phyloP scores from a whole-genome alignment of 192 early-diverging fungal genomes.

The Linnemannia elongata region DNA sequence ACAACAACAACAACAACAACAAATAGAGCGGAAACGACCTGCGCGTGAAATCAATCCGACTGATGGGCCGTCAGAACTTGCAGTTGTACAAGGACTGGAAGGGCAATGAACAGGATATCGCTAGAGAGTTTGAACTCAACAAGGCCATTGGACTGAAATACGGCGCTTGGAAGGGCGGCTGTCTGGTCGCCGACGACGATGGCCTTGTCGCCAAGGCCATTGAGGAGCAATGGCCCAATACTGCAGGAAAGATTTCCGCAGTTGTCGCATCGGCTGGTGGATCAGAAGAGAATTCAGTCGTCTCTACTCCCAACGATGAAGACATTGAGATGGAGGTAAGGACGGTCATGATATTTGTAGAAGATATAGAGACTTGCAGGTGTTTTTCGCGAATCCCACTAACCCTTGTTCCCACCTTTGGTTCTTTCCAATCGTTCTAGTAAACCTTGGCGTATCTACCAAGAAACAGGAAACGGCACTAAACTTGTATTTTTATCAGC shows the following conservation, averaged over 20 bases:
- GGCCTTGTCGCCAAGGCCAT: slow-evolving; percentile 71
- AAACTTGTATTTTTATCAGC: not conserved
- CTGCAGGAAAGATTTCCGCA: slow-evolving; percentile 9
- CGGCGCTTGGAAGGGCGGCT: slow-evolving; percentile 84
- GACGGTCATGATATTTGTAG: no score
- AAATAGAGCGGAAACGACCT: slow-evolving; percentile 79
- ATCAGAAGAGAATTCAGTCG: slow-evolving; percentile 32
- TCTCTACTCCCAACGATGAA: slow-evolving; percentile 43
- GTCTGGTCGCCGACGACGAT: slow-evolving; percentile 87
- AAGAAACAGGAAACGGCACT: not conserved
- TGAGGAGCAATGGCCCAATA: slow-evolving; percentile 52
- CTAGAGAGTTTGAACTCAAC: slow-evolving; percentile 82
- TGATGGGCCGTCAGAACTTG: slow-evolving; percentile 90
- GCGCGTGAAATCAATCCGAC: slow-evolving; percentile 84
- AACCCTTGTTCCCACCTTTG: not conserved
- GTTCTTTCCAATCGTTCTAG: not conserved
- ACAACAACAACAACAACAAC: no score
- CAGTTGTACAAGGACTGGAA: slow-evolving; percentile 91
- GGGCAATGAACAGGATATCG: slow-evolving; percentile 77
- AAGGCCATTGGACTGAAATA: slow-evolving; percentile 83
- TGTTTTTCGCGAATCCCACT: not conserved
- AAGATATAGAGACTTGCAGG: no score
- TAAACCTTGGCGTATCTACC: not conserved
- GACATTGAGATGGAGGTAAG: slow-evolving; percentile 55
- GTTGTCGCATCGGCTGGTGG: not conserved